These are phyloP conservation scores for Hibiscus trionum DNA, from an alignment of 345 rosid species.

Conservation along the genomic window DNA sequence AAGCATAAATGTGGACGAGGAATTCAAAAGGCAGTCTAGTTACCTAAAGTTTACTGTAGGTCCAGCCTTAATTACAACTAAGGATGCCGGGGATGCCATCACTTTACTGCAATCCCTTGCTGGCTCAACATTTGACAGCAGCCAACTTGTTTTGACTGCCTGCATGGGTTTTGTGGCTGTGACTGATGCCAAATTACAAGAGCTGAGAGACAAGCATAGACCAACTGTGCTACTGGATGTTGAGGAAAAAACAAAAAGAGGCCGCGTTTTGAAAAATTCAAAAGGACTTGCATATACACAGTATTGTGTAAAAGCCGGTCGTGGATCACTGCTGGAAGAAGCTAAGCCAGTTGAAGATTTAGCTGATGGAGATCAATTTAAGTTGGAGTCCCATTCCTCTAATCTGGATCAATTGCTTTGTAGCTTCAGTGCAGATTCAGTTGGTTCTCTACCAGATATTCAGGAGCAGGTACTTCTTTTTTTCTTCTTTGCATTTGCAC, in stretches of 20 bases:
- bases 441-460: no score
- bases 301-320: background rate
- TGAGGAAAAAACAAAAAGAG: background rate
- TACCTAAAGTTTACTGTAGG: background rate
- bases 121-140: background rate
- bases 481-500: background rate
- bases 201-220: background rate
- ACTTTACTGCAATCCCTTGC: background rate
- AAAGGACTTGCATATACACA: background rate
- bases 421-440: background rate
- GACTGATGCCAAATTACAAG: background rate
- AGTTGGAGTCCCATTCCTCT: background rate
- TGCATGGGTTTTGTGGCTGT: background rate
- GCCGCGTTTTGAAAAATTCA: background rate
- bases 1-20: background rate
- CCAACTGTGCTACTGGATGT: background rate
- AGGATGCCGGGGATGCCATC: background rate
- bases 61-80: background rate
- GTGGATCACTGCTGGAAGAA: background rate
- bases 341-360: background rate
- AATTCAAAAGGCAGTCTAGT: background rate
- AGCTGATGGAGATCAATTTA: background rate
- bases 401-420: background rate
- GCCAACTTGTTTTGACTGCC: background rate
- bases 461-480: background rate